Evolutionary conservation across 192 early-diverging fungal genomes (phyloP).

Genomic region (Coemansia brasiliensis): DNA sequence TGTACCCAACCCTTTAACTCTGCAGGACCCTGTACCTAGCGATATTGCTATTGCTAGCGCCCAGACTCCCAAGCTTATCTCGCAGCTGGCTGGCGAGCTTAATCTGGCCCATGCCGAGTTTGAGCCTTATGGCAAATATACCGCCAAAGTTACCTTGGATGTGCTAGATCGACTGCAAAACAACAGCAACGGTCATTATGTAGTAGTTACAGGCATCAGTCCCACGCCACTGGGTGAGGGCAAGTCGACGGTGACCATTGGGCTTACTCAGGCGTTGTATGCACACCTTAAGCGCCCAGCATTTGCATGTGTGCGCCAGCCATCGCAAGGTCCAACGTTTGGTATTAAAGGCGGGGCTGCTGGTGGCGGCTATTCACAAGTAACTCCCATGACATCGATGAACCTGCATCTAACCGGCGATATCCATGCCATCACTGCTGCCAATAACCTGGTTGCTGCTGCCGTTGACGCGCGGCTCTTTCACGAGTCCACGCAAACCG

Average conservation of each 20-base stretch:
- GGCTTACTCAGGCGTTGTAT: constrained; percentile 93
- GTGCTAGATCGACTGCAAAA: constrained; percentile 82
- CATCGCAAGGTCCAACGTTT: constrained; percentile 99
- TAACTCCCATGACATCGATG: constrained; percentile 99
- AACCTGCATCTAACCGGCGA: constrained; percentile 99
- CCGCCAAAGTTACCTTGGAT: constrained; percentile 86
- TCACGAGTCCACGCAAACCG: constrained; percentile 82
- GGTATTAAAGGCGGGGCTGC: constrained; percentile 99
- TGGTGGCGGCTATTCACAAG: constrained; percentile 97
- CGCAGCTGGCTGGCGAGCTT: constrained; percentile 77
- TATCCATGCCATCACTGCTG: constrained; percentile 96
- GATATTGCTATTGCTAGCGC: constrained; percentile 93
- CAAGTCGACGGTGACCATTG: constrained; percentile 96
- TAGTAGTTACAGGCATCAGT: constrained; percentile 97
- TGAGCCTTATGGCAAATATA: constrained; percentile 84
- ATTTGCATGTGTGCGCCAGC: constrained; percentile 97
- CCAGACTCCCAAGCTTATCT: constrained; percentile 85
- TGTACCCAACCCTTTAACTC: constrained; percentile 61
- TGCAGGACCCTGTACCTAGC: constrained; percentile 82
- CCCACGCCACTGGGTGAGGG: constrained; percentile 98
- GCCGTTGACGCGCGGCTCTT: constrained; percentile 97
- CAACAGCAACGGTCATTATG: constrained; percentile 81
- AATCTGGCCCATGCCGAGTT: constrained; percentile 75
- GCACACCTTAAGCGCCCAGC: constrained; percentile 84
- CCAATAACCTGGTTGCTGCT: constrained; percentile 96